phyloP scores from a whole-genome alignment of 2,329 filamentous ascomycete species.

The Nigrograna mackinnonii region DNA sequence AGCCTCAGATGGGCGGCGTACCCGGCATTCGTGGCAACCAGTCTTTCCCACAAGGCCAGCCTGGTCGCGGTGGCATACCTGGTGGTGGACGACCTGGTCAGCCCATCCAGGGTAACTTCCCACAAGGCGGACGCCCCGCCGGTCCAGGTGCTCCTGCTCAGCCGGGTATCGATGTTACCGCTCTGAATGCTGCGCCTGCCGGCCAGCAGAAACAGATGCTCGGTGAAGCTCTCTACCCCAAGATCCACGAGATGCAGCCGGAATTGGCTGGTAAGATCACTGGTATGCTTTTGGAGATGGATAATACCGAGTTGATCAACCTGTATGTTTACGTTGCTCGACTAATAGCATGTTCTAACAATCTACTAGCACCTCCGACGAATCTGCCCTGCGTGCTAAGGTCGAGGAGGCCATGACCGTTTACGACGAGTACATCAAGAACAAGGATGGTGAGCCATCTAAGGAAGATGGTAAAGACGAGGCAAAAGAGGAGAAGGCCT shows the following conservation, averaged over 20 bases:
- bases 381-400: slow-evolving; percentile 86
- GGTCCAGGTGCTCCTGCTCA: slow-evolving; percentile 14
- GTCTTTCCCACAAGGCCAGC: slow-evolving; percentile 43
- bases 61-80: slow-evolving; percentile 32
- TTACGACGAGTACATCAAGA: slow-evolving; percentile 98
- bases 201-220: slow-evolving; percentile 98
- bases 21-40: slow-evolving; percentile 47
- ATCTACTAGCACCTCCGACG: slow-evolving; percentile 77
- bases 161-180: slow-evolving; percentile 53
- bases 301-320: slow-evolving; percentile 89
- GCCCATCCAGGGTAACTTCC: slow-evolving; percentile 10
- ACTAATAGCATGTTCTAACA: slow-evolving; percentile 20
- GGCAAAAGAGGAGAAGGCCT: slow-evolving; percentile 52
- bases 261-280: slow-evolving; percentile 99
- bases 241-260: slow-evolving; percentile 93
- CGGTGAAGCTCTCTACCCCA: slow-evolving; percentile 96
- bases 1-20: slow-evolving; percentile 66
- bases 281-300: slow-evolving; percentile 99
- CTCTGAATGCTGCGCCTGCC: slow-evolving; percentile 57
- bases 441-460: slow-evolving; percentile 57
- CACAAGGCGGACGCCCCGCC: background rate
- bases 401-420: slow-evolving; percentile 96
- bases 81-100: slow-evolving; percentile 6
- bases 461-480: slow-evolving; percentile 46
- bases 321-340: slow-evolving; percentile 69